Percentiles rank a stretch among this genome's conserved stretches.
These are phyloP conservation scores for Plasmodium blacklocki DNA, from an alignment of 169 alveolate genomes.

Conservation along the genomic window DNA sequence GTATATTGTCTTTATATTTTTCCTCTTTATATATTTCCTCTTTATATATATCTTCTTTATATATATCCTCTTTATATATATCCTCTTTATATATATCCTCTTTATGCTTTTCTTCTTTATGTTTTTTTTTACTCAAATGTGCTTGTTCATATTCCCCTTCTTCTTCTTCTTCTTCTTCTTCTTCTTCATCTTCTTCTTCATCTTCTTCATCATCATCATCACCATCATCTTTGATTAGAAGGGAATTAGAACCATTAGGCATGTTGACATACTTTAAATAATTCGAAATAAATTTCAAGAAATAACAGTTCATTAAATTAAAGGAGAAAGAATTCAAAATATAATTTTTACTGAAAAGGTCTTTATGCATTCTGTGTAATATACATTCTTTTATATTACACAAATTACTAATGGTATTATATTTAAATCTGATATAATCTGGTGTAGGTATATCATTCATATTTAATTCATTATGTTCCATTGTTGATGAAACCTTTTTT, in stretches of 20 bases:
- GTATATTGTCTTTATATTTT: too few relatives aligned
- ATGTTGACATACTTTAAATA: constrained; percentile 6
- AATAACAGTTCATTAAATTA: constrained; percentile 51
- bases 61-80: too few relatives aligned
- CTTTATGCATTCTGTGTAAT: constrained; percentile 28
- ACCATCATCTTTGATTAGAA: neutral
- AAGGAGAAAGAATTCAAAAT: constrained; percentile 50
- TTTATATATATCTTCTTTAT: too few relatives aligned
- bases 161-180: neutral
- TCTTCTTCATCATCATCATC: neutral
- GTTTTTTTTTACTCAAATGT: neutral
- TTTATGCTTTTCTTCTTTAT: too few relatives aligned
- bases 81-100: too few relatives aligned
- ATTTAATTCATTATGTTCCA: neutral
- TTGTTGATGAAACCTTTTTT: too few relatives aligned
- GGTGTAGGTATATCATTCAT: neutral
- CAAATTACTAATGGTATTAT: constrained; percentile 45
- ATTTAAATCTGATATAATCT: constrained; percentile 11
- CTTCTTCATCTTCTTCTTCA: neutral
- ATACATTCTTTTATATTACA: constrained; percentile 12
- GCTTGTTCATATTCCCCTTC: neutral
- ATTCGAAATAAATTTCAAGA: constrained; percentile 13
- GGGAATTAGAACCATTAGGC: neutral
- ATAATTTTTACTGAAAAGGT: constrained; percentile 34
- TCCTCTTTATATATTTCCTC: too few relatives aligned